Conservation (phyloP, 1,284 basidiomycete genomes). For the Athelia sp. region DNA sequence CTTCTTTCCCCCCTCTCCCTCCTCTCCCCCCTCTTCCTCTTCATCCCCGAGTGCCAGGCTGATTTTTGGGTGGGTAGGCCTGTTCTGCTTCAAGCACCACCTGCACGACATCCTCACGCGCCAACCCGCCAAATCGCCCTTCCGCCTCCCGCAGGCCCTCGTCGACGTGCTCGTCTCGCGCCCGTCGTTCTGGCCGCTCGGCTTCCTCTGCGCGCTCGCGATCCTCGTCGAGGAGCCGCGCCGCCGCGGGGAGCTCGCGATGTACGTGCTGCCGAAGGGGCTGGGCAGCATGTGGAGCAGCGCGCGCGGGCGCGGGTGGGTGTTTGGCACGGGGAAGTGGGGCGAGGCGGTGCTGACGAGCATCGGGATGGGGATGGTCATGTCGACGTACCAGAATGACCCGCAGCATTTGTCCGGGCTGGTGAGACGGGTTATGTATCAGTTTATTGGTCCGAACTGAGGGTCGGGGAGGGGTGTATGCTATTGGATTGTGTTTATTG, state of each 20-base stretch:
- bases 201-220: slow-evolving; percentile 73
- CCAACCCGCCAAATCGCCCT: slow-evolving; percentile 22
- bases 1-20: background rate
- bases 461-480: too few relatives aligned
- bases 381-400: slow-evolving; percentile 74
- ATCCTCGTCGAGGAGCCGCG: slow-evolving; percentile 86
- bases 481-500: too few relatives aligned
- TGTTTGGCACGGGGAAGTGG: slow-evolving; percentile 71
- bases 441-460: slow-evolving; percentile 86
- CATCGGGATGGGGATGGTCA: slow-evolving; percentile 86
- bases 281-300: slow-evolving; percentile 86
- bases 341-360: slow-evolving; percentile 67
- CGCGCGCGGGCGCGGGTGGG: slow-evolving; percentile 70
- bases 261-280: slow-evolving; percentile 94
- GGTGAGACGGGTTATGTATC: slow-evolving; percentile 84
- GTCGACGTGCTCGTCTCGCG: slow-evolving; percentile 60
- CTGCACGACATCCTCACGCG: slow-evolving; percentile 45
- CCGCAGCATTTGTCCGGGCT: slow-evolving; percentile 87
- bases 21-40: background rate
- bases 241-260: slow-evolving; percentile 81
- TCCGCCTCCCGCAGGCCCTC: slow-evolving; percentile 43
- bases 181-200: slow-evolving; percentile 72
- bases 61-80: slow-evolving; percentile 35
- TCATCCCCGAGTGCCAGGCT: slow-evolving; percentile 3
- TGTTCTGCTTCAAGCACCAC: slow-evolving; percentile 74